Conservation (phyloP, 345 rosid species). For the Atalantia buxifolia region DNA sequence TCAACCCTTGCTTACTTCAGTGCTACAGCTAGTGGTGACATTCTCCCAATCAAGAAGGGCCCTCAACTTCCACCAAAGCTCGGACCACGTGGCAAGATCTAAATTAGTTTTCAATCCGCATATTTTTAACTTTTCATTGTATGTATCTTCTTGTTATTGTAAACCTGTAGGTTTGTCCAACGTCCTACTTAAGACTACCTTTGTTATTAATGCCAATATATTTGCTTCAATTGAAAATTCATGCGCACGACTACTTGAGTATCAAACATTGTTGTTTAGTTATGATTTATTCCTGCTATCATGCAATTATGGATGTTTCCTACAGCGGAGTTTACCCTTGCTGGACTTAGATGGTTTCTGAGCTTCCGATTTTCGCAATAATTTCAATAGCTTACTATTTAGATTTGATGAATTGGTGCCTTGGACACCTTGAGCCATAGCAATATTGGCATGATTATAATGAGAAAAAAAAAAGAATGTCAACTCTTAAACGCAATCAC, state of each 20-base stretch:
- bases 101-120: slow-evolving; percentile 19
- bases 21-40: slow-evolving; percentile 60
- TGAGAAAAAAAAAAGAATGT: neutral
- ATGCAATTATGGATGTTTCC: neutral
- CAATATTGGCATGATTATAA: neutral
- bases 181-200: slow-evolving; percentile 1
- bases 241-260: neutral
- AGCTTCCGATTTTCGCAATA: neutral
- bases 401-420: neutral
- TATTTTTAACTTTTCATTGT: slow-evolving; percentile 10
- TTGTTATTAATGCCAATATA: slow-evolving; percentile 11
- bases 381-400: neutral
- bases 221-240: slow-evolving; percentile 1
- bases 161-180: slow-evolving; percentile 20
- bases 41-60: slow-evolving; percentile 89
- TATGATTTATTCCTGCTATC: neutral
- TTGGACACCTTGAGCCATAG: neutral
- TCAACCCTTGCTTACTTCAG: slow-evolving; percentile 66
- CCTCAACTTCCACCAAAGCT: slow-evolving; percentile 90
- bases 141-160: slow-evolving; percentile 23
- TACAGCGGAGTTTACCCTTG: neutral
- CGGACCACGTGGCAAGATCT: slow-evolving; percentile 92
- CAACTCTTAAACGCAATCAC: neutral
- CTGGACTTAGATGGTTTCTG: neutral
- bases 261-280: neutral